Evolutionary conservation across 148 eudicot genomes (phyloP), one percentile per base, ranked within the genome.

Genomic region (Rhododendron griersonianum): DNA sequence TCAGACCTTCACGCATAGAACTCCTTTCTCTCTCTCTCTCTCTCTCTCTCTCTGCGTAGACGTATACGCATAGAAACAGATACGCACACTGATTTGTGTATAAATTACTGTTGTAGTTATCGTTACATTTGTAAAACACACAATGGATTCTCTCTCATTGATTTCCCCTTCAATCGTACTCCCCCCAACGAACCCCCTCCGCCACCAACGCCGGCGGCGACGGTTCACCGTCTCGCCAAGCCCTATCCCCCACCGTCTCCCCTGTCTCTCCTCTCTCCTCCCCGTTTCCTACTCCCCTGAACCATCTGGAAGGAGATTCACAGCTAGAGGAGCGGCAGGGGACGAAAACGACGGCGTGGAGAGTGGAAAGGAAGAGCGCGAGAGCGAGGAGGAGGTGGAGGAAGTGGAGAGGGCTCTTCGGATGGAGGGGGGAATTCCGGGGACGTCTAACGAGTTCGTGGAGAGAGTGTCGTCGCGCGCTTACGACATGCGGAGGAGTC

Each of bases 381-480:
- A 87, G 59, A 37, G 85, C 57, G 86, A 55, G 6, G 59, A 55
- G 59, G 59, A 53, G 21, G 61, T 0, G 23, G 57, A 63, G 71
- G 71, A 63, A 11, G 87, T 95, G 53, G 96, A 96, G 82, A 91
- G 88, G 90, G 99, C 99, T 78, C 87, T 97, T 48, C 89, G 89
- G 80, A 86, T 97, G 90, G 99, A 97, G 85, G 98, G 98, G 47
- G 91, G 90, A 16, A 97, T 97, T 23, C 99, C 98, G 1, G 96
- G 95, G 39, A 92, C 86, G 53, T 94, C 98, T 0, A 91, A 95
- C 57, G 98, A 88, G 92, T 95, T 97, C 39, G 95, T 97, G 16
- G 90, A 93, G 87, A 95, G 94, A 87, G 99, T 97, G 16, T 95
- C 98, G 50, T 97, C 99, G 0, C 95, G 99, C 53, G 99, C 99